phyloP scores from a whole-genome alignment of 345 rosid genomes.

The Balakata baccata region DNA sequence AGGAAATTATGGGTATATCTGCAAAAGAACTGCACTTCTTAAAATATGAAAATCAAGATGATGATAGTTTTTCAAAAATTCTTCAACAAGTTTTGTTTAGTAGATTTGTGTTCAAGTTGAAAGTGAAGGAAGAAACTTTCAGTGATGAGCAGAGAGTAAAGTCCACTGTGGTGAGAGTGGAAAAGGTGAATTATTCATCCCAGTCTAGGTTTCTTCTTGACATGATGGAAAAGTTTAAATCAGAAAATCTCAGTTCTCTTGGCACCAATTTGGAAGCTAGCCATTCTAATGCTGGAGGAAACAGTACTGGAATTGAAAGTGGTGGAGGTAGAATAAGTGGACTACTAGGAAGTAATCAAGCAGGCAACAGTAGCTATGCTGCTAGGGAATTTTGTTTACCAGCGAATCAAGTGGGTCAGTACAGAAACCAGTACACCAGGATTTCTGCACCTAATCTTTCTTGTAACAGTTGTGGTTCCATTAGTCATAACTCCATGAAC shows the following conservation, averaged over 20 bases:
- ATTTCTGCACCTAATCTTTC: conserved; percentile 23
- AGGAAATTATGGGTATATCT: conserved; percentile 81
- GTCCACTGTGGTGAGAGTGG: conserved; percentile 73
- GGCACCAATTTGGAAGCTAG: conserved; percentile 31
- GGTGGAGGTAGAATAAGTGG: conserved; percentile 36
- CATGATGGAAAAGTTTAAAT: conserved; percentile 47
- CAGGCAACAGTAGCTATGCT: conserved; percentile 17
- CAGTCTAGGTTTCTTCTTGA: conserved; percentile 63
- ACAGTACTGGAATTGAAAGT: conserved; percentile 27
- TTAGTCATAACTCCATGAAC: conserved; percentile 61
- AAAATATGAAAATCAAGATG: conserved; percentile 57
- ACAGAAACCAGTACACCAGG: conserved; percentile 42
- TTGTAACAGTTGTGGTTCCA: conserved; percentile 60
- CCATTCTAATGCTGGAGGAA: conserved; percentile 27
- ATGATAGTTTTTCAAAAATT: conserved; percentile 66
- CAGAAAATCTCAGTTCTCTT: conserved; percentile 35
- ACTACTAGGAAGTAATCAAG: conserved; percentile 20
- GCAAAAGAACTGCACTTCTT: conserved; percentile 69
- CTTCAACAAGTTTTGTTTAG: conserved; percentile 61
- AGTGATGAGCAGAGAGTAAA: conserved; percentile 89
- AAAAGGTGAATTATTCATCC: conserved; percentile 54
- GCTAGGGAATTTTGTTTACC: conserved; percentile 33
- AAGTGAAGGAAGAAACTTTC: conserved; percentile 82
- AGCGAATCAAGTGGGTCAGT: conserved; percentile 44
- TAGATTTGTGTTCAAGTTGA: conserved; percentile 71